phyloP scores from a whole-genome alignment of 805 yeast genomes.

The Cyberlindnera meyerae region DNA sequence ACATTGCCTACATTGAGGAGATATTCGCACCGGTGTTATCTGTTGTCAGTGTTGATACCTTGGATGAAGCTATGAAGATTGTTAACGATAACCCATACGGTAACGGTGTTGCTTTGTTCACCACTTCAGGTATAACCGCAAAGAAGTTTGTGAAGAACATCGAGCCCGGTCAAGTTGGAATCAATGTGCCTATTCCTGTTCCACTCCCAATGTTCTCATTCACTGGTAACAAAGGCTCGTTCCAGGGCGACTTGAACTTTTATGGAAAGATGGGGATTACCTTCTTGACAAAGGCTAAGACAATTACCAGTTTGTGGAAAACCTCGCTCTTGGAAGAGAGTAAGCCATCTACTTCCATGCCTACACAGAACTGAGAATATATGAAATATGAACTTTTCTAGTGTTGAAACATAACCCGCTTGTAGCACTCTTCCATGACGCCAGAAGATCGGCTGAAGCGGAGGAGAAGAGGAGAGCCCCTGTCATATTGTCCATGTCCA shows the following conservation, averaged over 20 bases:
- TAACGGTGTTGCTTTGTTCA: constrained; percentile 67
- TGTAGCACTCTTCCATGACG: too few species aligned
- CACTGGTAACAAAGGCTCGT: constrained; percentile 71
- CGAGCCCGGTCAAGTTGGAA: constrained; percentile 73
- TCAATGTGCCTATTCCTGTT: constrained; percentile 76
- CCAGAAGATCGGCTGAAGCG: too few species aligned
- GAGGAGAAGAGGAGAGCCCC: too few species aligned
- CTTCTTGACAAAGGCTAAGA: constrained; percentile 70
- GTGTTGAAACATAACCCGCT: too few species aligned
- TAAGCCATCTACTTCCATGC: constrained; percentile 63
- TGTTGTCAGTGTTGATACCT: constrained; percentile 56
- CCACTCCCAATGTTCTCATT: constrained; percentile 79
- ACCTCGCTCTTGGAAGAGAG: constrained; percentile 44
- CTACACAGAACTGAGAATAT: constrained; percentile 43
- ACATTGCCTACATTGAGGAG: constrained; percentile 66
- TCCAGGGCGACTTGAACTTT: constrained; percentile 75
- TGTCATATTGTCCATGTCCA: too few species aligned
- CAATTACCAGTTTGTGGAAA: constrained; percentile 67
- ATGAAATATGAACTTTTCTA: too few species aligned
- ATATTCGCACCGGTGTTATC: constrained; percentile 71
- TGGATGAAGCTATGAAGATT: constrained; percentile 66
- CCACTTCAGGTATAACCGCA: constrained; percentile 64
- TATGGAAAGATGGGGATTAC: constrained; percentile 73
- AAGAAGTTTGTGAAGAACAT: constrained; percentile 64
- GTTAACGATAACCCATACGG: constrained; percentile 63